Percentiles rank a stretch among this genome's conserved stretches.
These are phyloP conservation scores for Leucogyrophana mollusca DNA, from an alignment of 768 basidiomycete species.

Conservation along the genomic window DNA sequence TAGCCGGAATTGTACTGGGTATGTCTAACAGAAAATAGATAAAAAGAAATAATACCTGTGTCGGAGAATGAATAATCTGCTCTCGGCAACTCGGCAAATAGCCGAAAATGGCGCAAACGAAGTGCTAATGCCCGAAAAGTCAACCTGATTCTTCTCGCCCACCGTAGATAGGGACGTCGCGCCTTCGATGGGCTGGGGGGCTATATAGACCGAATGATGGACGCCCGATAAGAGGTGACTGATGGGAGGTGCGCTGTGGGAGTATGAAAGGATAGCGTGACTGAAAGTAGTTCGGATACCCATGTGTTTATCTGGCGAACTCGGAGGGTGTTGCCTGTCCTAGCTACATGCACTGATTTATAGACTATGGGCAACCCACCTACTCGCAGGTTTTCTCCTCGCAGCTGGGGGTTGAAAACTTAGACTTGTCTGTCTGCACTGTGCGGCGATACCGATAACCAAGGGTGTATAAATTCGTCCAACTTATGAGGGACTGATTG, in stretches of 20 bases:
- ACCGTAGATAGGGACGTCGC: slow-evolving; percentile 29
- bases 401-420: neutral
- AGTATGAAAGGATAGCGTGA: slow-evolving; percentile 14
- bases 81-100: too few relatives aligned
- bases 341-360: neutral
- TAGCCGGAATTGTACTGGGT: too few relatives aligned
- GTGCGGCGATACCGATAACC: slow-evolving; percentile 6
- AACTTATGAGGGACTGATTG: slow-evolving; percentile 16
- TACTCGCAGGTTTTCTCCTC: too few relatives aligned
- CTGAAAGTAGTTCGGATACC: too few relatives aligned
- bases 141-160: too few relatives aligned
- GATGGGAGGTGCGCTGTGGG: slow-evolving; percentile 41
- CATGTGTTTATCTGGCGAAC: neutral
- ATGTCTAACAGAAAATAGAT: too few relatives aligned
- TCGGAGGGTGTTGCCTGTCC: neutral
- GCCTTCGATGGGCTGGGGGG: slow-evolving; percentile 25
- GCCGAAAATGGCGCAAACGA: too few relatives aligned
- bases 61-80: too few relatives aligned
- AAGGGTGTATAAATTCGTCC: slow-evolving; percentile 14
- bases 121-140: too few relatives aligned
- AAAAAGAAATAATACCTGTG: too few relatives aligned
- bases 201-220: slow-evolving; percentile 33
- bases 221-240: slow-evolving; percentile 49
- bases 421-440: too few relatives aligned
- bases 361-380: too few relatives aligned